Evolutionary conservation across 2,329 filamentous ascomycete species (phyloP).

Genomic region (Hypoxylon rubiginosum): DNA sequence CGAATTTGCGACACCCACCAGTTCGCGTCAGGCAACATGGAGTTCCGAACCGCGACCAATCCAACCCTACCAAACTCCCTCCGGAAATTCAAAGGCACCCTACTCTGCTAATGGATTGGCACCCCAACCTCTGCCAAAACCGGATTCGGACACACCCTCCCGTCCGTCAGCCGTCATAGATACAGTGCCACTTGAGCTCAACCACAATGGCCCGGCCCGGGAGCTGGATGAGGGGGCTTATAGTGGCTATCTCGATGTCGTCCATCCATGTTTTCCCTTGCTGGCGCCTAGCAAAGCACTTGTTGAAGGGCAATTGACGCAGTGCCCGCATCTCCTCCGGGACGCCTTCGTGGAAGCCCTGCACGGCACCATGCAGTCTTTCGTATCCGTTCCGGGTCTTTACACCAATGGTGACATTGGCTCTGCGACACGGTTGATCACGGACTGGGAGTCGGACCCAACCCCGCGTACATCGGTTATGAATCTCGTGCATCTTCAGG

Average conservation of each 20-base stretch:
- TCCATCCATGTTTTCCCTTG: constrained; percentile 77
- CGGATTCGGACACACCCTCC: constrained; percentile 51
- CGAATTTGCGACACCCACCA: constrained; percentile 55
- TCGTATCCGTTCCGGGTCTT: constrained; percentile 55
- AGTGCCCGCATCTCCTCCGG: constrained; percentile 68
- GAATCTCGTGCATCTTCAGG: constrained; percentile 74
- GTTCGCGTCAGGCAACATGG: constrained; percentile 62
- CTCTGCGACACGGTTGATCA: constrained; percentile 62
- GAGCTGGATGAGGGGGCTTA: constrained; percentile 62
- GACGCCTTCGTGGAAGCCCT: constrained; percentile 76
- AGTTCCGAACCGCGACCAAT: constrained; percentile 62
- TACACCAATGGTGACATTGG: constrained; percentile 59
- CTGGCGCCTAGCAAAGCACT: constrained; percentile 69
- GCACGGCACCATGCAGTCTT: constrained; percentile 69
- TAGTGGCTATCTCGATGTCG: constrained; percentile 69
- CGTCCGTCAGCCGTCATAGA: constrained; percentile 54
- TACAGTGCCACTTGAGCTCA: constrained; percentile 47
- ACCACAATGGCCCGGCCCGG: constrained; percentile 51
- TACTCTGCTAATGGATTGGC: constrained; percentile 61
- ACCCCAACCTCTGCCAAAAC: constrained; percentile 60
- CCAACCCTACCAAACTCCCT: constrained; percentile 57
- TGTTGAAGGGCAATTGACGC: constrained; percentile 68
- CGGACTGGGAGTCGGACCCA: constrained; percentile 64
- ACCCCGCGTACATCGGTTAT: constrained; percentile 55
- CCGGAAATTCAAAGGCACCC: constrained; percentile 47